A percentile compares a stretch with the other conserved stretches of the same genome.
These are phyloP conservation scores for Fusarium albosuccineum DNA, from an alignment of 2,329 filamentous ascomycete species.

Conservation along the genomic window DNA sequence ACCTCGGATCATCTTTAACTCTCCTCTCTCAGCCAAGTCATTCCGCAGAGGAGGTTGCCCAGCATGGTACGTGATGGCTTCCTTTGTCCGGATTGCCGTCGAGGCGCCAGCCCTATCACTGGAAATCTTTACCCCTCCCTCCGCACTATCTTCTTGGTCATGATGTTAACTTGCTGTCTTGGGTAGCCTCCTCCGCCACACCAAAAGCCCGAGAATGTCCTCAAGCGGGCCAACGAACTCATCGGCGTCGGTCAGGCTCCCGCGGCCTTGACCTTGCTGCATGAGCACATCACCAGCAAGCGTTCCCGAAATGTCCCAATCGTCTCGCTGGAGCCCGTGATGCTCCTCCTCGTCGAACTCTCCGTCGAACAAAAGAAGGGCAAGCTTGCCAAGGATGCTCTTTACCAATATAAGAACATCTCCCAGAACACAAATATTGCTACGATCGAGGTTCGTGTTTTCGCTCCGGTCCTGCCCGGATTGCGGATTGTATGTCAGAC, in stretches of 20 bases:
- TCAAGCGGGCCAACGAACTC: slow-evolving; percentile 98
- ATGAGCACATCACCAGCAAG: slow-evolving; percentile 99
- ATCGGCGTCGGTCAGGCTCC: slow-evolving; percentile 96
- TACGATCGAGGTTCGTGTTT: slow-evolving; percentile 84
- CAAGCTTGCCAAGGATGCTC: slow-evolving; percentile 97
- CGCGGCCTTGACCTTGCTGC: slow-evolving; percentile 92
- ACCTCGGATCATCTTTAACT: slow-evolving; percentile 53
- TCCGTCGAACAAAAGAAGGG: slow-evolving; percentile 98
- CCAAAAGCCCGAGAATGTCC: slow-evolving; percentile 98
- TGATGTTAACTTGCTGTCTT: slow-evolving; percentile 47
- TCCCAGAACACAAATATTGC: slow-evolving; percentile 98
- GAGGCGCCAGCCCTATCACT: slow-evolving; percentile 32
- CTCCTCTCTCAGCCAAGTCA: slow-evolving; percentile 54
- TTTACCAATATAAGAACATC: slow-evolving; percentile 99
- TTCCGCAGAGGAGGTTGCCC: slow-evolving; percentile 64
- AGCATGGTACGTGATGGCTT: slow-evolving; percentile 59
- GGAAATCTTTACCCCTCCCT: slow-evolving; percentile 46
- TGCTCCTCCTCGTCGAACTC: slow-evolving; percentile 96
- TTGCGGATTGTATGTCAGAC: slow-evolving; percentile 16
- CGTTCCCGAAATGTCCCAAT: slow-evolving; percentile 97
- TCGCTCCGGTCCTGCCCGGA: slow-evolving; percentile 1
- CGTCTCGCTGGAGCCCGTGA: slow-evolving; percentile 95
- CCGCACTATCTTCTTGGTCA: slow-evolving; percentile 36
- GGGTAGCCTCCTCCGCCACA: slow-evolving; percentile 91
- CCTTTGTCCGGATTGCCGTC: slow-evolving; percentile 29